Evolutionary conservation across 2,329 filamentous ascomycete genomes (phyloP).

Genomic region (Graphiopsis chlorocephala): DNA sequence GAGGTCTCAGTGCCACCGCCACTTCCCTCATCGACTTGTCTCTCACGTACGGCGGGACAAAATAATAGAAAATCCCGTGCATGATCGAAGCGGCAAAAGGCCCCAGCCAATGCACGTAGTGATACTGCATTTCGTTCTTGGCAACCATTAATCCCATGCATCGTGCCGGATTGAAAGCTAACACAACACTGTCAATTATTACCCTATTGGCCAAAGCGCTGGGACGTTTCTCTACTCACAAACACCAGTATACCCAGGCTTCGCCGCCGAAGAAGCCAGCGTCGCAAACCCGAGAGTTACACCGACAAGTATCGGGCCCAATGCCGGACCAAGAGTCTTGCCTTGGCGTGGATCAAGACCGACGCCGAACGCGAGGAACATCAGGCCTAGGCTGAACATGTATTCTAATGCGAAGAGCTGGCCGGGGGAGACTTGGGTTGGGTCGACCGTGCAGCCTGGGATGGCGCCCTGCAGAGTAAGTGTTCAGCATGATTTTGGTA

Average conservation of each 20-base stretch:
- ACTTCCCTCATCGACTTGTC: conserved; percentile 14
- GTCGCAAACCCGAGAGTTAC: conserved; percentile 32
- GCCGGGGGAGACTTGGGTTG: conserved; percentile 20
- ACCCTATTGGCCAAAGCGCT: background rate
- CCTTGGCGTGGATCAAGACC: conserved; percentile 54
- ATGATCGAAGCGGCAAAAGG: conserved; percentile 33
- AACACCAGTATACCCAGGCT: conserved; percentile 35
- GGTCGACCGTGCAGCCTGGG: conserved; percentile 24
- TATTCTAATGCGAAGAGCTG: conserved; percentile 48
- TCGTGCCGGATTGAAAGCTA: conserved; percentile 36
- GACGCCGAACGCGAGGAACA: conserved; percentile 53
- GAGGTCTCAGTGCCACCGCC: background rate
- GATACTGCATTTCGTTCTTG: conserved; percentile 32
- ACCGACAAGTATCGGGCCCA: conserved; percentile 51
- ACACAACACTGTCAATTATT: background rate
- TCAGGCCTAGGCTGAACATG: conserved; percentile 44
- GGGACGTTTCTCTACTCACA: conserved; percentile 14
- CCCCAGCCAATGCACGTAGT: conserved; percentile 36
- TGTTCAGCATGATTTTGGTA: conserved; percentile 4
- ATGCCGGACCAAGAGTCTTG: conserved; percentile 48
- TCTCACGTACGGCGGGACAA: conserved; percentile 23
- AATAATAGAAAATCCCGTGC: conserved; percentile 34
- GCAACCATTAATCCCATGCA: conserved; percentile 38
- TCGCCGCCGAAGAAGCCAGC: conserved; percentile 29
- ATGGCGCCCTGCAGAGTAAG: conserved; percentile 19